Evolutionary conservation across 805 yeast genomes (phyloP).

Genomic region (Saturnispora sanitii): DNA sequence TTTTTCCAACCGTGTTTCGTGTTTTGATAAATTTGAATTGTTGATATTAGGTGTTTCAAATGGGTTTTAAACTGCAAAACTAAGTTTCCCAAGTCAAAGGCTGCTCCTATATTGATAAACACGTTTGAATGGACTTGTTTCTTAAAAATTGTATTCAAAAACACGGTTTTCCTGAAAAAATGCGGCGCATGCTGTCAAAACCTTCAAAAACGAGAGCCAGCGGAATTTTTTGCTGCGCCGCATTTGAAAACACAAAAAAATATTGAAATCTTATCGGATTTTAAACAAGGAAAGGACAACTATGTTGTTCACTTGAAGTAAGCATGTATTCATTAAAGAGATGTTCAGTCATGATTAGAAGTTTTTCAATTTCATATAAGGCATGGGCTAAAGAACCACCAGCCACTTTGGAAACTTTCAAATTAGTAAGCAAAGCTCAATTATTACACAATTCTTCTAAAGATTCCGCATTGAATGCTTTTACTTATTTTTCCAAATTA

Average conservation of each 20-base stretch:
- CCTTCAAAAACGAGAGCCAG: no score
- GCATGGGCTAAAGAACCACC: constrained; percentile 2
- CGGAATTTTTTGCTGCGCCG: neutral
- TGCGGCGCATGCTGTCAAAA: constrained; percentile 2
- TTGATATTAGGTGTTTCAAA: no score
- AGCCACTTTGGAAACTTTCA: neutral
- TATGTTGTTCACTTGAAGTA: neutral
- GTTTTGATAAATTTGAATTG: neutral
- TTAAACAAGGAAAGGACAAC: neutral
- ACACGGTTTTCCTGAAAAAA: no score
- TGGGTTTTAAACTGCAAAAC: no score
- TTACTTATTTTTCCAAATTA: constrained; percentile 16
- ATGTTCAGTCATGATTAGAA: neutral
- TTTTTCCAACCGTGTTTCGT: constrained; percentile 4
- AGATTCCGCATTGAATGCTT: constrained; percentile 24
- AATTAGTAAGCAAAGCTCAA: constrained; percentile 1
- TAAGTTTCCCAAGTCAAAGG: no score
- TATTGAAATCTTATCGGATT: constrained; percentile 3
- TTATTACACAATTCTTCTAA: constrained; percentile 24
- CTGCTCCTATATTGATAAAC: neutral
- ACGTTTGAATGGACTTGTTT: neutral
- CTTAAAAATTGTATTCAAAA: no score
- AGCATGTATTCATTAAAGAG: neutral
- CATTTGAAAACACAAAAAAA: neutral
- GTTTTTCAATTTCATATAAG: neutral